A percentile compares a stretch with the other conserved stretches of the same genome.
These are phyloP conservation scores for Coniochaeta sp. DNA, from an alignment of 2,329 filamentous ascomycete genomes.

Conservation along the genomic window DNA sequence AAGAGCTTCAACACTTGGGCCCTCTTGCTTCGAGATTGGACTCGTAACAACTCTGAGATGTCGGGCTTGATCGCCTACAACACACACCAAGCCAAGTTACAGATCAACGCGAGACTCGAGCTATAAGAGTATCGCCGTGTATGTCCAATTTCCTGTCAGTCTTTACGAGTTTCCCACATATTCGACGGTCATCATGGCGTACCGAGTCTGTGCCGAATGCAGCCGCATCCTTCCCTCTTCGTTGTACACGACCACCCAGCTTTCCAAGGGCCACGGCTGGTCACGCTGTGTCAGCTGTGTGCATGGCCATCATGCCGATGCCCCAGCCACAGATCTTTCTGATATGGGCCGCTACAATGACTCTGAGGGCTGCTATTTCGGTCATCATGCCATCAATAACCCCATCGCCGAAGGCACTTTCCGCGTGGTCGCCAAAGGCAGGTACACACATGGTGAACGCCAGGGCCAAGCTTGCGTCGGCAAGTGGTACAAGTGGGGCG, in stretches of 20 bases:
- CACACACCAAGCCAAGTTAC: too few species aligned
- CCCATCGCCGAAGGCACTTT: constrained; percentile 18
- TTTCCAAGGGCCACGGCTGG: constrained; percentile 10
- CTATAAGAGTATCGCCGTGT: neutral
- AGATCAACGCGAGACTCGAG: neutral
- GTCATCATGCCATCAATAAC: constrained; percentile 4
- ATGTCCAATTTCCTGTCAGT: neutral
- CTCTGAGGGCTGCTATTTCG: neutral
- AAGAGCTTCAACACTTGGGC: neutral
- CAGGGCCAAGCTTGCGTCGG: constrained; percentile 23
- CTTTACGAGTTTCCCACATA: neutral
- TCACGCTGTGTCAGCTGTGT: constrained; percentile 17
- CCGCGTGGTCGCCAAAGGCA: constrained; percentile 19
- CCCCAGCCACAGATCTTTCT: neutral
- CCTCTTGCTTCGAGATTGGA: neutral
- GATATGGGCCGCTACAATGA: constrained; percentile 19
- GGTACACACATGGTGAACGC: constrained; percentile 20
- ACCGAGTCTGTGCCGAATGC: constrained; percentile 14
- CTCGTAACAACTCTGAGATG: neutral
- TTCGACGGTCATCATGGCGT: constrained; percentile 3
- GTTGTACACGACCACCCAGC: constrained; percentile 19
- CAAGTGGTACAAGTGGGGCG: constrained; percentile 31
- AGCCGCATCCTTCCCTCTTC: constrained; percentile 16
- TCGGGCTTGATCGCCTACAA: neutral
- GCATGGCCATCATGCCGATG: constrained; percentile 7